Evolutionary conservation across 2,329 filamentous ascomycete species (phyloP).

Genomic region (Pseudocercospora eumusae): DNA sequence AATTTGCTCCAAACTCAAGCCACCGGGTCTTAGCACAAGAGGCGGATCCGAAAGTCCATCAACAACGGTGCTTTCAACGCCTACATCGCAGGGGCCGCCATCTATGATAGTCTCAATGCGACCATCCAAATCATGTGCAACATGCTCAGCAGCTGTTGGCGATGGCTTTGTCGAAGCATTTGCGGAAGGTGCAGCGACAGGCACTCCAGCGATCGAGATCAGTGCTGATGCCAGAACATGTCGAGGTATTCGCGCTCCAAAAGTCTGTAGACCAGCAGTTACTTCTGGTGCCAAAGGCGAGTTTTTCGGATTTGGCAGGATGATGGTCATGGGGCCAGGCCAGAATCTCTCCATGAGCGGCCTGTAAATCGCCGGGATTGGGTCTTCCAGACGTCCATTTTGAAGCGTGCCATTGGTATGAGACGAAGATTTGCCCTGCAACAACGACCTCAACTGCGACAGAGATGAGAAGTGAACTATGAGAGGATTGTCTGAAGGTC

Average conservation of each 20-base stretch:
- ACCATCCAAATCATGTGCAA: slow-evolving; percentile 78
- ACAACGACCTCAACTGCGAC: slow-evolving; percentile 67
- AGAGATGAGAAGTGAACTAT: slow-evolving; percentile 90
- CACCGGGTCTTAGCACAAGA: slow-evolving; percentile 80
- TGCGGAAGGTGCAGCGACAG: slow-evolving; percentile 87
- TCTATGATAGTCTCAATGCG: slow-evolving; percentile 86
- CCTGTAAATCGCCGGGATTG: slow-evolving; percentile 73
- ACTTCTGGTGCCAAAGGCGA: slow-evolving; percentile 84
- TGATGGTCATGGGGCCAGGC: slow-evolving; percentile 90
- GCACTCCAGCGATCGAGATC: slow-evolving; percentile 74
- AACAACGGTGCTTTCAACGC: slow-evolving; percentile 95
- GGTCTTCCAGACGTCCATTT: slow-evolving; percentile 37
- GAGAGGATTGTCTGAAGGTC: slow-evolving; percentile 90
- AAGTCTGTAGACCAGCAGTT: slow-evolving; percentile 79
- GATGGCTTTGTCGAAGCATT: slow-evolving; percentile 93
- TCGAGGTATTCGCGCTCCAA: slow-evolving; percentile 86
- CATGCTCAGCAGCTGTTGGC: slow-evolving; percentile 86
- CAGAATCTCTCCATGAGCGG: slow-evolving; percentile 81
- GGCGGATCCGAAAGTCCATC: slow-evolving; percentile 84
- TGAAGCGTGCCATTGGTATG: slow-evolving; percentile 9
- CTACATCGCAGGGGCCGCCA: slow-evolving; percentile 81
- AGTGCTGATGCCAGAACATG: slow-evolving; percentile 82
- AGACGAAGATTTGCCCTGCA: slow-evolving; percentile 45
- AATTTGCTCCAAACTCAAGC: slow-evolving; percentile 79
- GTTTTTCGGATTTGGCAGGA: slow-evolving; percentile 72